Conservation (phyloP, 2,329 filamentous ascomycete genomes). For the Pseudofabraea citricarpa region DNA sequence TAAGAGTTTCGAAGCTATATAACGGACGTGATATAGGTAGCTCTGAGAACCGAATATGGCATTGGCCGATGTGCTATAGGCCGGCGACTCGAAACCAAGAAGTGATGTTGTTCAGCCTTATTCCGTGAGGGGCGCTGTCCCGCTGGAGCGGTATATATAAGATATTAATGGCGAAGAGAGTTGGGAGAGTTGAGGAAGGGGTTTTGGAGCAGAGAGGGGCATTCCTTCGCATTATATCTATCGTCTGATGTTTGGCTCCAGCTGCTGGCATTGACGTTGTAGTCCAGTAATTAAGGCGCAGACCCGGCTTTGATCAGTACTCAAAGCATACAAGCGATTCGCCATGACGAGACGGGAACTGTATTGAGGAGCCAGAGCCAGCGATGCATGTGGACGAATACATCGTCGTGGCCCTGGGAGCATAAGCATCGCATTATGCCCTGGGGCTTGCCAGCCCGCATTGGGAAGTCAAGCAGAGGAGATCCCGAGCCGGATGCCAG, state of each 20-base stretch:
- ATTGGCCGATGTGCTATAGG: conserved; percentile 17
- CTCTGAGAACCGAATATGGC: conserved; percentile 21
- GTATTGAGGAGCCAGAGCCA: conserved; percentile 26
- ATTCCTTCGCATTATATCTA: conserved; percentile 27
- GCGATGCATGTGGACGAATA: conserved; percentile 19
- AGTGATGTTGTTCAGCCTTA: conserved; percentile 13
- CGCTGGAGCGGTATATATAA: conserved; percentile 20
- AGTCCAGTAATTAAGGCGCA: conserved; percentile 22
- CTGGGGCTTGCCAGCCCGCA: conserved; percentile 11
- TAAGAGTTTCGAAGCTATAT: conserved; percentile 25
- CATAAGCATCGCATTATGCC: conserved; percentile 20
- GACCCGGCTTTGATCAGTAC: conserved; percentile 35
- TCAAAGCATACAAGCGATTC: conserved; percentile 44
- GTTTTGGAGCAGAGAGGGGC: conserved; percentile 16
- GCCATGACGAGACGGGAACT: conserved; percentile 43
- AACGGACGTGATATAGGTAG: conserved; percentile 24
- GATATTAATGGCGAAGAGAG: conserved; percentile 10
- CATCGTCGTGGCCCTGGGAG: conserved; percentile 9
- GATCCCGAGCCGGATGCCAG: conserved; percentile 16
- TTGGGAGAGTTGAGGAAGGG: conserved; percentile 5
- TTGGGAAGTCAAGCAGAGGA: conserved; percentile 16
- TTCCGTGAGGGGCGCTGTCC: conserved; percentile 21
- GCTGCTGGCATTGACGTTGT: conserved; percentile 24
- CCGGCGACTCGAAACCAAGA: conserved; percentile 20
- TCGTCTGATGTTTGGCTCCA: conserved; percentile 25